Base-by-base conservation (phyloP, 2,329 filamentous ascomycete genomes). In the Trichophyton equinum region DNA sequence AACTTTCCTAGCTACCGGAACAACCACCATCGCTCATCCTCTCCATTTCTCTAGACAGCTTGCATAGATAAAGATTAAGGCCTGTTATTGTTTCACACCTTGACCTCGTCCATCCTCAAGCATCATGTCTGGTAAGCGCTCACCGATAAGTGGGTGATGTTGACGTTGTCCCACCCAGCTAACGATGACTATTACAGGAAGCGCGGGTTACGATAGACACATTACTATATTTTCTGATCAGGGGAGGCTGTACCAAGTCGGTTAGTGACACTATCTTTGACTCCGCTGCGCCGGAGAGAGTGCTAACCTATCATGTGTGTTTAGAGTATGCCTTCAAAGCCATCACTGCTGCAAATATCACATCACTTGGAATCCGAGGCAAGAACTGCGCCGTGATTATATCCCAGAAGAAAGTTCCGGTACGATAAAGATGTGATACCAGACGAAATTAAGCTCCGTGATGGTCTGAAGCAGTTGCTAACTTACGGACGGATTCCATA, bases 241-340 rank as follows among this genome's bases (percentile, higher is more conserved):
- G 79, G 94, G 94, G 72, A 86, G 94, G 75, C 82, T 99, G 75
- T 99, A 97, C 77, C 94, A 99, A 96, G 94, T 99, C 77, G 94
- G 94, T 97, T 83, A 72, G 91, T 83, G 64, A 62, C 55, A 60
- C 57, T 56, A 58, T 60, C 64, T 42, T 27, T 61, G 44, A 20
- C 60, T 30, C 22, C 9, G 20, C 40, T 15, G 38, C 25, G 20
- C 4, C 22, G 30, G n/a, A 27, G 42, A 53, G 15, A 20, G 20
- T 51, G 33, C 18, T 38, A n/a, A 70, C 72, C 74, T 63, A 74
- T 67, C 55, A 65, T 58, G 15, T 67, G 63, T 58, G 46, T 66
- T 69, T 74, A 97, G 94, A 99, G 83, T 99, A 99, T 92, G 94
- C 94, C 70, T 99, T 99, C 86, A 99, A 99, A 81, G 94, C 94